Percentiles rank a stretch among this genome's conserved stretches.
Conservation (phyloP, 2,329 filamentous ascomycete genomes). For the Aureobasidium sp. region DNA sequence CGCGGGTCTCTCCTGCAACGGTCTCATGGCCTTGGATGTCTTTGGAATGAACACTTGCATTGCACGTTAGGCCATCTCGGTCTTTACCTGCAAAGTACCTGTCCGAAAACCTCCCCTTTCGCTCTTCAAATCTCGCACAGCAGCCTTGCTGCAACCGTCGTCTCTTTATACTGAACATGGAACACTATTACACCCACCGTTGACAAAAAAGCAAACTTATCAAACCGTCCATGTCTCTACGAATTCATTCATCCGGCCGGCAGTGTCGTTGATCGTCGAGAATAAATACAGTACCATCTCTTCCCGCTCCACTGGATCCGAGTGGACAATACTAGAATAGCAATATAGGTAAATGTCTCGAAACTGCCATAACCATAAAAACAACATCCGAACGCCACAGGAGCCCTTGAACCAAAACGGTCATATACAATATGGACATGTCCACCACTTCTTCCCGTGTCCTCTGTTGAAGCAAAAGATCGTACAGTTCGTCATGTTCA, state of each 20-base stretch:
- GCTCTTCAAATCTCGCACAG: background rate
- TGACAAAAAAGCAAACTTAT: background rate
- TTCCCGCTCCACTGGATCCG: background rate
- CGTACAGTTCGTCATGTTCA: background rate
- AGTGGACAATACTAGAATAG: background rate
- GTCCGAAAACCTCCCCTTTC: background rate
- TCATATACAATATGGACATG: background rate
- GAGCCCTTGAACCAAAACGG: background rate
- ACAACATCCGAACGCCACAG: conserved; percentile 11
- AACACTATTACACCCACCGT: background rate
- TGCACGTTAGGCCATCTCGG: conserved; percentile 3
- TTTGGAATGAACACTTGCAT: conserved; percentile 1
- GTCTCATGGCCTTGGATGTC: background rate
- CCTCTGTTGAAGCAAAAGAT: background rate
- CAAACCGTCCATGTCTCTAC: background rate
- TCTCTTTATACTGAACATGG: background rate
- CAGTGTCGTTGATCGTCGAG: background rate
- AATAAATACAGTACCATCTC: background rate
- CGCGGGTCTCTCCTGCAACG: background rate
- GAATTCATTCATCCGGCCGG: background rate
- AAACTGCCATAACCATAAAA: conserved; percentile 12
- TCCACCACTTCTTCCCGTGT: background rate
- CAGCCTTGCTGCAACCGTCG: background rate
- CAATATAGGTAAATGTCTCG: background rate
- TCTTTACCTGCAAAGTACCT: background rate